Conservation (phyloP, 2,329 filamentous ascomycete genomes). For the Zymoseptoria tritici region DNA sequence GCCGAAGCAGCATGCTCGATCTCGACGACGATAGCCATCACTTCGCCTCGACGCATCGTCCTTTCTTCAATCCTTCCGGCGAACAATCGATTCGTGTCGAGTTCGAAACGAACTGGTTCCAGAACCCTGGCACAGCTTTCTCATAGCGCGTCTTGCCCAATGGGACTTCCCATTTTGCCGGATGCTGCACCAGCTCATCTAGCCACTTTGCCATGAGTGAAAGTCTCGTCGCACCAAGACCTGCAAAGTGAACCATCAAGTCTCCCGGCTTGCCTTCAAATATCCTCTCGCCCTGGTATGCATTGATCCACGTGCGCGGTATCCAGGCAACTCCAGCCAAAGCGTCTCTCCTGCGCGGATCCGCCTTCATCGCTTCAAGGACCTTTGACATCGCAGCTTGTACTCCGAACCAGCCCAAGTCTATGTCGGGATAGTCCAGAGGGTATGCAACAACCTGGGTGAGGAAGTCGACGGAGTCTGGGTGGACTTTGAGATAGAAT, state of each 20-base stretch:
- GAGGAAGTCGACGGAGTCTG: slow-evolving; percentile 19
- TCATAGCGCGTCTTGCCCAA: slow-evolving; percentile 18
- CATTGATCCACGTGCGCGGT: slow-evolving; percentile 22
- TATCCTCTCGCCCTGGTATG: slow-evolving; percentile 28
- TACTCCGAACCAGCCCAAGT: not conserved
- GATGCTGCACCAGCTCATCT: slow-evolving; percentile 5
- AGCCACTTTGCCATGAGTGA: slow-evolving; percentile 17
- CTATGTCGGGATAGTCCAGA: slow-evolving; percentile 14
- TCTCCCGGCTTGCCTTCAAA: slow-evolving; percentile 13
- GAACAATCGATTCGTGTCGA: not conserved
- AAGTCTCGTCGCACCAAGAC: slow-evolving; percentile 19
- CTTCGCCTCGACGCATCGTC: not conserved
- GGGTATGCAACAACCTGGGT: slow-evolving; percentile 11
- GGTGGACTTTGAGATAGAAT: slow-evolving; percentile 27
- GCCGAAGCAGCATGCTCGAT: not conserved
- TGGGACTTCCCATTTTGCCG: slow-evolving; percentile 8
- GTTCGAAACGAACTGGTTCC: slow-evolving; percentile 7
- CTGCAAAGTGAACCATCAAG: slow-evolving; percentile 19
- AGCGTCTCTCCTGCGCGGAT: not conserved
- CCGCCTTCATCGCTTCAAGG: slow-evolving; percentile 9
- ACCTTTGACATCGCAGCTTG: slow-evolving; percentile 5
- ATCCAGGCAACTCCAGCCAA: not conserved
- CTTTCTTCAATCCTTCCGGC: not conserved
- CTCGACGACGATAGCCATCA: not conserved
- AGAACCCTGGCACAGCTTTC: slow-evolving; percentile 15